Conservation (phyloP, 148 eudicot species). For the Chenopodium quinoa region DNA sequence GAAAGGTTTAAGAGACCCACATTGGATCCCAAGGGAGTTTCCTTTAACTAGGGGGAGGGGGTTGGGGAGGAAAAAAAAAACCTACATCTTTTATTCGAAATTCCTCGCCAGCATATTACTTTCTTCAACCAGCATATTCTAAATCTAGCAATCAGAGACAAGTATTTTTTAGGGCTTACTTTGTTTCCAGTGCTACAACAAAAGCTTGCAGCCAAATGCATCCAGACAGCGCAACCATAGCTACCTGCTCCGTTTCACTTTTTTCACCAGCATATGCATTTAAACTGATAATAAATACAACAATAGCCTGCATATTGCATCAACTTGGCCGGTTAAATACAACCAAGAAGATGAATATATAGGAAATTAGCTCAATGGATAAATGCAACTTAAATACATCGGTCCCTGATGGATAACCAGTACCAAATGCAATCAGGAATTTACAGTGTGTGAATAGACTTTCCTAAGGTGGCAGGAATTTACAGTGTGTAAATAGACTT, state of each 20-base stretch:
- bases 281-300: slow-evolving; percentile 72
- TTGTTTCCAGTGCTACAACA: slow-evolving; percentile 87
- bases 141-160: slow-evolving; percentile 6
- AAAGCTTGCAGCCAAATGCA: slow-evolving; percentile 99
- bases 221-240: slow-evolving; percentile 97
- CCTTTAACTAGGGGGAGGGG: not conserved
- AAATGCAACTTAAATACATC: not conserved
- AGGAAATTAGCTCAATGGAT: not conserved
- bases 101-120: not conserved
- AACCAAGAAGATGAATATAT: not conserved
- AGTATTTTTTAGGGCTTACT: slow-evolving; percentile 46
- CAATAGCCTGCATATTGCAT: slow-evolving; percentile 69
- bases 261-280: slow-evolving; percentile 78
- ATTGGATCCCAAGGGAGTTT: too few species aligned
- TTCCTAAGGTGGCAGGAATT: not conserved
- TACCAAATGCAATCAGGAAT: not conserved
- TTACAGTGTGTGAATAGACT: not conserved
- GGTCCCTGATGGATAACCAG: not conserved
- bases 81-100: not conserved
- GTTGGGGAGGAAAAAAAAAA: not conserved
- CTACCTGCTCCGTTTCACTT: slow-evolving; percentile 91
- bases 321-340: slow-evolving; percentile 3
- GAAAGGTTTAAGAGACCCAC: too few species aligned
- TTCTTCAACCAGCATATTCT: slow-evolving; percentile 3
- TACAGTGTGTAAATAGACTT: not conserved